Base-by-base conservation (phyloP, 2,329 filamentous ascomycete genomes). In the Beauveria pseudobassiana region DNA sequence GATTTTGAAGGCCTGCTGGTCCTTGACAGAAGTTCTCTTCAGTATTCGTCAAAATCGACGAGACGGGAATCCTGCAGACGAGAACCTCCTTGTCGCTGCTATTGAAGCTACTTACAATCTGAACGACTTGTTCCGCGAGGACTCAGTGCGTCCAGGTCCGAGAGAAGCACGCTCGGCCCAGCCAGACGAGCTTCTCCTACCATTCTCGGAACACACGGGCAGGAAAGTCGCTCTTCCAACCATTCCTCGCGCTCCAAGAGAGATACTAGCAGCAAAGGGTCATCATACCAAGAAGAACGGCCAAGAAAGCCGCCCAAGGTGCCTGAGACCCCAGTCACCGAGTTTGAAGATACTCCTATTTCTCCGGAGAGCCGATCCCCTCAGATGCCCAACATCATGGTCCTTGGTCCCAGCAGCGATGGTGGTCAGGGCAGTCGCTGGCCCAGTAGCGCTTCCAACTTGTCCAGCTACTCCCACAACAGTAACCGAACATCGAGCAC, bases 311-410 rank as follows among this genome's bases (percentile, higher is more conserved):
- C 75, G 20, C 75, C 73, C 3, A 75, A 77, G 2, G 82, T 87
- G 5, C 93, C 93, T 1, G 93, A 98, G 75, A 98, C 93, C 0
- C 93, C 93, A 0, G 93, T 93, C 0, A 98, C 93, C 5, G 92
- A 97, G 67, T 97, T 97, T 68, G 93, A 97, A 72, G 93, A 98
- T 70, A 91, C 89, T 0, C 87, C 90, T 4, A 84, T 91, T 49
- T 96, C 92, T 0, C 89, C 89, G 0, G 90, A 93, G 61, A 90
- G 90, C 66, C 85, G 87, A 50, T 88, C 84, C 8, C 84, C 87
- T 0, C 87, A 86, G 45, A 84, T 92, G 60, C 93, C 91, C 6
- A 96, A 96, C 69, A 96, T 97, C 67, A 81, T 96, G 57, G 87
- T 97, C 0, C 82, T 96, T 0, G 91, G 91, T 3, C 89, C 91